Evolutionary conservation across 1,284 basidiomycete species (phyloP).

Genomic region (Puccinia novopanici): DNA sequence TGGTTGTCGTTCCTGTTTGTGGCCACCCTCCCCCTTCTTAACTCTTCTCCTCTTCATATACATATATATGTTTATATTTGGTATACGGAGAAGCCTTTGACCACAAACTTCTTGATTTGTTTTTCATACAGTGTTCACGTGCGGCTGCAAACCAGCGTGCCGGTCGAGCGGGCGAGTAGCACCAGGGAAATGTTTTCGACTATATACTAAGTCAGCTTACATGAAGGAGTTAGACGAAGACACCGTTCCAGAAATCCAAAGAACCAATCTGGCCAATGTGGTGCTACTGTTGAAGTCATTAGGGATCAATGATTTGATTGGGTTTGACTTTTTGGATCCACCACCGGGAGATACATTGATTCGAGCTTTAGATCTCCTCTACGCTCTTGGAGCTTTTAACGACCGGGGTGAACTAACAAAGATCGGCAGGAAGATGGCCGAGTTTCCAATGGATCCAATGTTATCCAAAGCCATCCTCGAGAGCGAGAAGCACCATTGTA

Average conservation of each 20-base stretch:
- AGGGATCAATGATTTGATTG: conserved; percentile 68
- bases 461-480: conserved; percentile 93
- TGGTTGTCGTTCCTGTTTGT: conserved; percentile 82
- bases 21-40: conserved; percentile 58
- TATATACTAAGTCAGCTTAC: conserved; percentile 70
- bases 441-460: conserved; percentile 98
- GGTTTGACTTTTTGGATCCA: conserved; percentile 69
- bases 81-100: background rate
- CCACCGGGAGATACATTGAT: conserved; percentile 95
- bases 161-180: conserved; percentile 96
- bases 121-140: conserved; percentile 74
- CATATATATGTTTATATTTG: background rate
- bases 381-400: conserved; percentile 93
- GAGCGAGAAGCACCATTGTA: conserved; percentile 90
- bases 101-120: background rate
- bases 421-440: conserved; percentile 93
- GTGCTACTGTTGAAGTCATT: conserved; percentile 68
- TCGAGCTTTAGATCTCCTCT: conserved; percentile 81
- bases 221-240: conserved; percentile 67
- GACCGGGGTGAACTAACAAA: conserved; percentile 95
- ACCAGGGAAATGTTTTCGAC: conserved; percentile 93
- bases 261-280: conserved; percentile 64
- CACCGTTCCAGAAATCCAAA: conserved; percentile 67
- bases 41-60: background rate
- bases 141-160: conserved; percentile 96